Percentiles rank a stretch among this genome's conserved stretches.
Conservation (phyloP, 371 early-diverging fungal genomes). For the Mucor piriformis region DNA sequence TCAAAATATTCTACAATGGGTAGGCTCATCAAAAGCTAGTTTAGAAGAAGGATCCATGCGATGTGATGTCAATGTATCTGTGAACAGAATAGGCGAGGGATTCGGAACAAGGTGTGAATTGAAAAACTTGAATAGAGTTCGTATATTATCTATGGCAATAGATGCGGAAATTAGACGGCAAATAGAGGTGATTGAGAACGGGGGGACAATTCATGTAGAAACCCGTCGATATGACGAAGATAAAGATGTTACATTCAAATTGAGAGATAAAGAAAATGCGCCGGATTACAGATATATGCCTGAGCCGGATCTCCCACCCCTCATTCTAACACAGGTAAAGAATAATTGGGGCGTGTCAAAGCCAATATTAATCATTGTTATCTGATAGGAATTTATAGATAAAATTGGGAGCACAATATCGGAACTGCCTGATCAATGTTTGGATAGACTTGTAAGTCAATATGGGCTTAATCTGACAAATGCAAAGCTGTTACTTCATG, state of each 20-base stretch:
- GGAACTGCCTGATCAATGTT: slow-evolving; percentile 73
- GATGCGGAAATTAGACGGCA: slow-evolving; percentile 85
- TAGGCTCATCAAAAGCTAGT: slow-evolving; percentile 76
- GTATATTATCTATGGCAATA: slow-evolving; percentile 69
- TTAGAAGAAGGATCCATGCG: slow-evolving; percentile 93
- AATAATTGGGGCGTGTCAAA: not conserved
- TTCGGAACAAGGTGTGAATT: slow-evolving; percentile 83
- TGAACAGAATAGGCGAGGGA: slow-evolving; percentile 43
- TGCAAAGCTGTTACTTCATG: slow-evolving; percentile 68
- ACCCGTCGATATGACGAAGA: slow-evolving; percentile 81
- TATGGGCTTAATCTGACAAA: slow-evolving; percentile 64
- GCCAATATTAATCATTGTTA: too few relatives aligned
- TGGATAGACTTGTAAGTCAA: slow-evolving; percentile 61
- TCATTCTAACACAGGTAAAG: slow-evolving; percentile 49
- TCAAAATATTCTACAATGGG: slow-evolving; percentile 71
- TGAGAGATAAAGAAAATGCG: slow-evolving; percentile 82
- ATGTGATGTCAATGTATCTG: slow-evolving; percentile 93
- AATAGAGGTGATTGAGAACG: slow-evolving; percentile 59
- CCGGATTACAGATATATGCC: slow-evolving; percentile 93
- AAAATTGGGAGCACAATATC: slow-evolving; percentile 53
- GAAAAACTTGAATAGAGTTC: slow-evolving; percentile 88
- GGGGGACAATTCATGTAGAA: slow-evolving; percentile 62
- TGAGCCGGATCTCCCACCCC: slow-evolving; percentile 85
- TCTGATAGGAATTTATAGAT: slow-evolving; percentile 53
- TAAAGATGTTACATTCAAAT: slow-evolving; percentile 61